A percentile compares a stretch with the other conserved stretches of the same genome.
Conservation (phyloP, 2,329 filamentous ascomycete species). For the Botrytis galanthina region DNA sequence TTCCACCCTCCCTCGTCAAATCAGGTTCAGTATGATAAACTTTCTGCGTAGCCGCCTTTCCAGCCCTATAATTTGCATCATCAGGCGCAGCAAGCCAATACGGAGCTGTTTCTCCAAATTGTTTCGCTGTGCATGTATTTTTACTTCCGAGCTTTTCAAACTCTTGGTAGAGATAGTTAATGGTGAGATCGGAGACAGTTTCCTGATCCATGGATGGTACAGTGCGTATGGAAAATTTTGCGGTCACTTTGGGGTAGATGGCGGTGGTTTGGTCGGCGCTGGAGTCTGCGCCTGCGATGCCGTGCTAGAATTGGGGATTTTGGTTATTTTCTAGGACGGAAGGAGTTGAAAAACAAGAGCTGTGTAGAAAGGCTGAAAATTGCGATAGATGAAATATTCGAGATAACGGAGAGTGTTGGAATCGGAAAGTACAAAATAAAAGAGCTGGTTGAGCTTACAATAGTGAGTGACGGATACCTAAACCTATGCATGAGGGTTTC, state of each 20-base stretch:
- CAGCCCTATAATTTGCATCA: slow-evolving; percentile 7
- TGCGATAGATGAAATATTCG: background rate
- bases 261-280: slow-evolving; percentile 1
- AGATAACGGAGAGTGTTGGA: background rate
- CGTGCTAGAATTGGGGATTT: background rate
- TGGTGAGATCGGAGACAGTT: background rate
- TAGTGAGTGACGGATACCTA: slow-evolving; percentile 1
- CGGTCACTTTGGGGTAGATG: slow-evolving; percentile 1
- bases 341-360: background rate
- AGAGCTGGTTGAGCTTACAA: background rate
- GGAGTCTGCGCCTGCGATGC: slow-evolving; percentile 2
- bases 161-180: background rate
- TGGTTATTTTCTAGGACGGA: background rate
- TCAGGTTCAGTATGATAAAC: slow-evolving; percentile 7
- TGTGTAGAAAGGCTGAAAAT: background rate
- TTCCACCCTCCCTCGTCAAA: slow-evolving; percentile 17
- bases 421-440: background rate
- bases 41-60: background rate
- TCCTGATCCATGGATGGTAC: background rate
- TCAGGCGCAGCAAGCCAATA: background rate
- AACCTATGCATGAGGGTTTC: slow-evolving; percentile 14
- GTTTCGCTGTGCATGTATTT: background rate
- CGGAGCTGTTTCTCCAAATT: background rate
- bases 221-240: slow-evolving; percentile 15
- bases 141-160: slow-evolving; percentile 3